Evolutionary conservation across 805 yeast genomes (phyloP).

Genomic region (Lachancea dasiensis): DNA sequence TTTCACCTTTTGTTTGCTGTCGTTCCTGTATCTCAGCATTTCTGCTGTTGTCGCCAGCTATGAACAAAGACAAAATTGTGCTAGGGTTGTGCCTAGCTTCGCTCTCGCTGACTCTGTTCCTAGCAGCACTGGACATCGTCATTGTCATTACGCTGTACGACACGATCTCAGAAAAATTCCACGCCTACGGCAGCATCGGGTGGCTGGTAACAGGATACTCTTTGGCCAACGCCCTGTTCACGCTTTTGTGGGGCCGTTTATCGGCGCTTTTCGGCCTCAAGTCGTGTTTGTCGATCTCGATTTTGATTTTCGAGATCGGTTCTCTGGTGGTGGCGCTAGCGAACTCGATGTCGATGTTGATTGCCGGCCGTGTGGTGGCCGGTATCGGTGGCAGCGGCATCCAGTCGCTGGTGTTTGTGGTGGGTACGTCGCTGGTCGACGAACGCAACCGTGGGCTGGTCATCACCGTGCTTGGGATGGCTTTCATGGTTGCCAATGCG

Average conservation of each 20-base stretch:
- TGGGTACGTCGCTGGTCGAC: conserved; percentile 37
- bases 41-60: no score
- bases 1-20: no score
- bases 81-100: conserved; percentile 11
- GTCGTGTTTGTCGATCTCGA: conserved; percentile 43
- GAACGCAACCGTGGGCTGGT: conserved; percentile 23
- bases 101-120: conserved; percentile 21
- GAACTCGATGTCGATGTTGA: conserved; percentile 49
- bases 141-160: conserved; percentile 48
- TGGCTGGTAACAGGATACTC: conserved; percentile 56
- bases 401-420: conserved; percentile 49
- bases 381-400: conserved; percentile 73
- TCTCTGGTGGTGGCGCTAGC: conserved; percentile 55
- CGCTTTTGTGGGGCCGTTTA: conserved; percentile 62
- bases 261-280: conserved; percentile 56
- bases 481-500: conserved; percentile 46
- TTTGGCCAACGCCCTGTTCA: conserved; percentile 47
- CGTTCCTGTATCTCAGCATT: neutral
- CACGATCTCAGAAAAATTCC: conserved; percentile 44
- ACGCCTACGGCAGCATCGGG: conserved; percentile 45
- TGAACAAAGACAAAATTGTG: neutral
- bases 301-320: conserved; percentile 55
- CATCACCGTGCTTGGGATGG: conserved; percentile 21
- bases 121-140: conserved; percentile 51
- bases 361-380: conserved; percentile 64